Percentiles rank a stretch among this genome's conserved stretches.
phyloP scores from a whole-genome alignment of 148 eudicot genomes.

The Vaccinium vitisidaea region DNA sequence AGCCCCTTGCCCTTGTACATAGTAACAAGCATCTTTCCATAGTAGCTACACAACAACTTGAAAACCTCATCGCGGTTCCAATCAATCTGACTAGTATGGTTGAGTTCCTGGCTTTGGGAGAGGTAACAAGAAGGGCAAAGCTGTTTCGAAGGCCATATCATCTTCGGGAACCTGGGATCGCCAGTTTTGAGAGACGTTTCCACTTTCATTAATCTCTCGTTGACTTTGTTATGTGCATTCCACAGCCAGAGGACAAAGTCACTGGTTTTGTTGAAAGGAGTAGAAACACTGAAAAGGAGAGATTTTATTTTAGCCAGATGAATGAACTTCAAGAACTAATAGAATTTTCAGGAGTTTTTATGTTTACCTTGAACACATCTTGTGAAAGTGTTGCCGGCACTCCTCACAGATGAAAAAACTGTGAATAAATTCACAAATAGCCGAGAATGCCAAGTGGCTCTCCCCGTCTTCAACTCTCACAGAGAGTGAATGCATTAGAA shows the following conservation, averaged over 20 bases:
- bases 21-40: slow-evolving; percentile 60
- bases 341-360: slow-evolving; percentile 5
- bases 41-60: slow-evolving; percentile 68
- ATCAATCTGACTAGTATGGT: slow-evolving; percentile 23
- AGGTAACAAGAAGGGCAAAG: slow-evolving; percentile 81
- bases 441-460: slow-evolving; percentile 70
- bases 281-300: slow-evolving; percentile 51
- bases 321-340: slow-evolving; percentile 10
- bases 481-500: slow-evolving; percentile 85
- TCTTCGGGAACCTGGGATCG: slow-evolving; percentile 84
- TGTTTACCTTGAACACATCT: slow-evolving; percentile 85
- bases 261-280: slow-evolving; percentile 69
- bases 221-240: slow-evolving; percentile 85
- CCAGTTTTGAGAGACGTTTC: slow-evolving; percentile 60
- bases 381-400: slow-evolving; percentile 86
- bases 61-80: slow-evolving; percentile 81
- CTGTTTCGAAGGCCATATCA: slow-evolving; percentile 84
- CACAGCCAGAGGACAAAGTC: slow-evolving; percentile 92
- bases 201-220: slow-evolving; percentile 69
- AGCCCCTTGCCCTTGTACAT: slow-evolving; percentile 45
- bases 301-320: slow-evolving; percentile 12
- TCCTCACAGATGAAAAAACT: slow-evolving; percentile 91
- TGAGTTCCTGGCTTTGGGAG: slow-evolving; percentile 22
- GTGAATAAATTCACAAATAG: slow-evolving; percentile 77
- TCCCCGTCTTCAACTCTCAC: slow-evolving; percentile 93